Evolutionary conservation across 495 filamentous ascomycete genomes (phyloP).

Genomic region (Penicillium bialowiezense): DNA sequence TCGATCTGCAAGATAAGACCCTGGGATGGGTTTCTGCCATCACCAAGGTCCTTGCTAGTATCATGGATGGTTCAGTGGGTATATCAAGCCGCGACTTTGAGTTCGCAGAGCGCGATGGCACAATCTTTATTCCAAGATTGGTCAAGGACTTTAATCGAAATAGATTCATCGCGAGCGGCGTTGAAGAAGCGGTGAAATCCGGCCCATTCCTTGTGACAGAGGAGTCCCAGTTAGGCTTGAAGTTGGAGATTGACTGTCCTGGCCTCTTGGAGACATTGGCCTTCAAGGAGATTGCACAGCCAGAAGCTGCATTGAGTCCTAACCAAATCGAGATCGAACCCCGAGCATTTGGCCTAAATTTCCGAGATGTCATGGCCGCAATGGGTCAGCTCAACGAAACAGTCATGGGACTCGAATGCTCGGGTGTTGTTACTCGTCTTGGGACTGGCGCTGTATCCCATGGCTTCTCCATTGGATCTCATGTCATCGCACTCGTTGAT

Average conservation of each 20-base stretch:
- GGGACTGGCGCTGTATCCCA: background rate
- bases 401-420: background rate
- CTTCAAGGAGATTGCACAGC: background rate
- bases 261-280: background rate
- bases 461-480: background rate
- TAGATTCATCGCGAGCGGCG: background rate
- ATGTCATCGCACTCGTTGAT: background rate
- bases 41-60: background rate
- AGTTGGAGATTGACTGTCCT: background rate
- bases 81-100: background rate
- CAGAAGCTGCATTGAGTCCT: background rate
- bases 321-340: background rate
- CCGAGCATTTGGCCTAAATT: background rate
- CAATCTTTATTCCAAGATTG: background rate
- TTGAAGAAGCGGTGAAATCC: no score
- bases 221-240: no score
- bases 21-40: background rate
- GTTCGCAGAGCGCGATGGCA: background rate
- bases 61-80: background rate
- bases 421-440: background rate
- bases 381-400: constrained; percentile 3
- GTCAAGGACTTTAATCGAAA: background rate
- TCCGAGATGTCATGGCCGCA: constrained; percentile 14
- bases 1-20: background rate
- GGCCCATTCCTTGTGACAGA: no score